Percentiles rank a stretch among this genome's conserved stretches.
These are phyloP conservation scores for Fraxinus anomala DNA, from an alignment of 257 asterid genomes.

Conservation along the genomic window DNA sequence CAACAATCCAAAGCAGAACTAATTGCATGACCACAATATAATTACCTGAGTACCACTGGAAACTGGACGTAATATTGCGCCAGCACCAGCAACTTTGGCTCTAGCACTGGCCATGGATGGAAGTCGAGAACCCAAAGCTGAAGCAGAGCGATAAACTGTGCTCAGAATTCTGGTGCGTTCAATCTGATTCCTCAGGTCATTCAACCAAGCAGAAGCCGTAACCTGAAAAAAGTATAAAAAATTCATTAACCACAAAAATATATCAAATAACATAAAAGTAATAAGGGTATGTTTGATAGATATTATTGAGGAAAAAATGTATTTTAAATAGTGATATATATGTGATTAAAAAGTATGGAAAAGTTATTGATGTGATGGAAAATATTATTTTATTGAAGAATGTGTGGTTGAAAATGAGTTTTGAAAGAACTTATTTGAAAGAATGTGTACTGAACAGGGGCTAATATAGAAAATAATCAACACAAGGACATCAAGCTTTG, in stretches of 20 bases:
- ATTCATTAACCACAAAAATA: not conserved
- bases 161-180: slow-evolving; percentile 91
- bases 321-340: too few relatives aligned
- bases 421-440: too few relatives aligned
- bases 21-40: not conserved
- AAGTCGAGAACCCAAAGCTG: slow-evolving; percentile 96
- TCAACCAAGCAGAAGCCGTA: slow-evolving; percentile 98
- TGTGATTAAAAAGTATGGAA: too few relatives aligned
- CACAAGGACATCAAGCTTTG: not conserved
- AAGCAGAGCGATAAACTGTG: slow-evolving; percentile 94
- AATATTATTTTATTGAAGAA: too few relatives aligned
- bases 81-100: slow-evolving; percentile 98
- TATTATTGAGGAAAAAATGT: too few relatives aligned
- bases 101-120: slow-evolving; percentile 93
- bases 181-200: slow-evolving; percentile 86
- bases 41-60: slow-evolving; percentile 88
- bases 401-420: too few relatives aligned
- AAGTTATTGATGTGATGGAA: too few relatives aligned
- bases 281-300: too few relatives aligned
- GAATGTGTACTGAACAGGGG: too few relatives aligned
- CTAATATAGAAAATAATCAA: not conserved
- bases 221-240: slow-evolving; percentile 48
- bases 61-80: slow-evolving; percentile 93
- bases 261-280: not conserved
- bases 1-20: not conserved